Base-by-base conservation (phyloP, 2,329 filamentous ascomycete genomes). In the Cercospora sp. region DNA sequence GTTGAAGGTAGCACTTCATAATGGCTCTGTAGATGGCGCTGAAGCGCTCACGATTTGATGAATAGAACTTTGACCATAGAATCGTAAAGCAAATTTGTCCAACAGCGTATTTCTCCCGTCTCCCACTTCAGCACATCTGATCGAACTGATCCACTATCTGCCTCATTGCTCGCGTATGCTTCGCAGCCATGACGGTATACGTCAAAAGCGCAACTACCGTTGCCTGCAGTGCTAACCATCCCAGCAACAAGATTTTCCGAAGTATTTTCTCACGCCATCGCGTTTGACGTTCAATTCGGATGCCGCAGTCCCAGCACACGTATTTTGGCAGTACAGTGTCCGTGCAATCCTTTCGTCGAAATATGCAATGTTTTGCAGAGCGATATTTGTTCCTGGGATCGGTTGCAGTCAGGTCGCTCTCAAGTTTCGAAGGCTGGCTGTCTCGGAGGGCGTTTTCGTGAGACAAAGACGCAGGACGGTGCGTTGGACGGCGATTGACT, bases 1-100 rank as follows among this genome's bases (percentile, higher is more conserved):
- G 81, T 80, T 5, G 81, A 82, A 75, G 71, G 69, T 24, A 59
- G 64, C 18, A 72, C 71, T 18, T 67, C 69, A 57, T 72, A 58
- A 24, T 58, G n/a, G 24, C 24, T 28, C 24, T 9, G 5, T 28
- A 28, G 12, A 26, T 55, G 24, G 3, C 1, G 1, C 5, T 13
- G 49, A 16, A 55, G 49, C 12, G 13, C 13, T 28, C 12, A 28
- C 9, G 49, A 45, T 3, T 21, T 30, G 60, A 63, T 63, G 26
- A 28, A 28, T 30, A 28, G 24, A 55, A 26, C 3, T 21, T 21
- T 21, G 18, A 21, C 8, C 49, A 53, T 26, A 28, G 49, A 53
- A 16, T 8, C 16, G 21, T 53, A 16, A 53, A 53, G 18, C 18
- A 51, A 24, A 10, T 2, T 26, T 26, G 4, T 16, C 24, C 24